Conservation (phyloP, 805 yeast species). For the Clavispora fructus region DNA sequence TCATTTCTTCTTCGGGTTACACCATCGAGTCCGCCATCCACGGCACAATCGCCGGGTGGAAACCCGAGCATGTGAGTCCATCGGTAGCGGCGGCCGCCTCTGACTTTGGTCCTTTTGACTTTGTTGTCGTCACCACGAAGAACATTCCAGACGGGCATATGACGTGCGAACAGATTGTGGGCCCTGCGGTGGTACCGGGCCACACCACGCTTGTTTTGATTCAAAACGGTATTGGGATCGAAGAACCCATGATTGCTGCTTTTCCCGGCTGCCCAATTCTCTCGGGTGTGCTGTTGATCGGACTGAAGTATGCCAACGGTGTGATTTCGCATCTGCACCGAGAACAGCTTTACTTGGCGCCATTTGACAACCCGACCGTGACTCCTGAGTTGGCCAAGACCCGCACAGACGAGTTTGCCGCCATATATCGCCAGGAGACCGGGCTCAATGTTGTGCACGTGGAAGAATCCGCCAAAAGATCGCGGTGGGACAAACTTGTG, state of each 20-base stretch:
- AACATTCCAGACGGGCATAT: conserved; percentile 45
- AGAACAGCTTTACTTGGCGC: conserved; percentile 48
- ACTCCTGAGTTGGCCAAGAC: conserved; percentile 8
- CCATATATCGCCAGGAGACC: conserved; percentile 21
- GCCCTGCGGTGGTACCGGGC: conserved; percentile 19
- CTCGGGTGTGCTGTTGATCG: conserved; percentile 62
- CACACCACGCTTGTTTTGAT: conserved; percentile 48
- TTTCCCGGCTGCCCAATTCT: conserved; percentile 50
- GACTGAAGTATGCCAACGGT: conserved; percentile 49
- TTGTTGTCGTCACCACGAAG: conserved; percentile 55
- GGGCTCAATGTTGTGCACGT: conserved; percentile 18
- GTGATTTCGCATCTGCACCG: conserved; percentile 44
- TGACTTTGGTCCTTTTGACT: conserved; percentile 41
- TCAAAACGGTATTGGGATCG: conserved; percentile 66
- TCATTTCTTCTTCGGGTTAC: conserved; percentile 9
- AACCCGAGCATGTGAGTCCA: conserved; percentile 9
- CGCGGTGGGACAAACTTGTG: conserved; percentile 37
- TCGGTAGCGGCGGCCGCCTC: conserved; percentile 10
- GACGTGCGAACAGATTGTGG: conserved; percentile 38
- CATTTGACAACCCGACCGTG: conserved; percentile 33
- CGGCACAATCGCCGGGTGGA: conserved; percentile 9
- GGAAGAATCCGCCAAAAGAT: conserved; percentile 25
- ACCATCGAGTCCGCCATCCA: conserved; percentile 11
- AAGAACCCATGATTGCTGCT: conserved; percentile 44
- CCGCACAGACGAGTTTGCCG: conserved; percentile 18